Evolutionary conservation across 164 flowering plant species (phyloP).

Genomic region (Euptelea pleiosperma): DNA sequence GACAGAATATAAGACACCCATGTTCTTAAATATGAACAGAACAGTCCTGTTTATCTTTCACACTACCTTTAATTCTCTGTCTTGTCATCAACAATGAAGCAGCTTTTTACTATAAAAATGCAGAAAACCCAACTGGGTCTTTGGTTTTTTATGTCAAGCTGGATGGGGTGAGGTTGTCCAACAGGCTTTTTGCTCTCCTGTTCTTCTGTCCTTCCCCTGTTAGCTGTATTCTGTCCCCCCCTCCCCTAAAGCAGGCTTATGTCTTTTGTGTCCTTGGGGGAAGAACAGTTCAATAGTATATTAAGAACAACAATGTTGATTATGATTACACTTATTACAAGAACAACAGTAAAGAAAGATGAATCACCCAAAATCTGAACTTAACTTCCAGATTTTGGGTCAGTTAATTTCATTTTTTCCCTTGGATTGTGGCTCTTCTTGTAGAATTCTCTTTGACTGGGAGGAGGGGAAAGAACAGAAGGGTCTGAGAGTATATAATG

Average conservation of each 20-base stretch:
- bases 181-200: constrained; percentile 16
- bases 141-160: constrained; percentile 24
- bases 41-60: constrained; percentile 14
- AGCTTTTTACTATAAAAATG: constrained; percentile 26
- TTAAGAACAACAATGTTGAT: neutral
- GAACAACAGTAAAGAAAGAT: neutral
- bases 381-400: neutral
- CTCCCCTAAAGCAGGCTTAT: constrained; percentile 20
- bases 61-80: constrained; percentile 29
- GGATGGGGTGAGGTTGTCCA: constrained; percentile 26
- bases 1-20: constrained; percentile 26
- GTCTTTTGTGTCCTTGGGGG: constrained; percentile 17
- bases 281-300: neutral
- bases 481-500: too few species aligned
- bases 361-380: neutral
- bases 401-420: neutral
- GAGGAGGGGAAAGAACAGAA: too few species aligned
- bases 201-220: constrained; percentile 12
- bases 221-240: constrained; percentile 18
- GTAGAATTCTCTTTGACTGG: too few species aligned
- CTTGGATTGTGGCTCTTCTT: neutral
- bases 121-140: constrained; percentile 33
- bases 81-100: constrained; percentile 30
- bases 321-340: neutral
- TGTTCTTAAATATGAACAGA: constrained; percentile 23